A percentile compares a stretch with the other conserved stretches of the same genome.
Conservation (phyloP, 805 yeast species). For the Metschnikowia henanensis region DNA sequence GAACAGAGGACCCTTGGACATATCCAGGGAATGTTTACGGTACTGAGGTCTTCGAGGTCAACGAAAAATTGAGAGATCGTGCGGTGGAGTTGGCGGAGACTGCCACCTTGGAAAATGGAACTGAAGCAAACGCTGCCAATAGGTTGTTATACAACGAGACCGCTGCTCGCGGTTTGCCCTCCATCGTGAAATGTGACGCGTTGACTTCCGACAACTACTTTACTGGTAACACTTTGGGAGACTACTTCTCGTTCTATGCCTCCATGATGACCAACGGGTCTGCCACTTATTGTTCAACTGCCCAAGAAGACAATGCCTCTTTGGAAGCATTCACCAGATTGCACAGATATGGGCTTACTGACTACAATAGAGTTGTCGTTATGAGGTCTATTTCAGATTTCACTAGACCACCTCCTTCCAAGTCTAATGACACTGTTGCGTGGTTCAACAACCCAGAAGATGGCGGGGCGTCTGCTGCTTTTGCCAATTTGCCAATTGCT, state of each 20-base stretch:
- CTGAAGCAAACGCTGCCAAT: conserved; percentile 42
- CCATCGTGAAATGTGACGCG: conserved; percentile 54
- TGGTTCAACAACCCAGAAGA: conserved; percentile 50
- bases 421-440: conserved; percentile 43
- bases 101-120: conserved; percentile 47
- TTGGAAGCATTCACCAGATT: conserved; percentile 59
- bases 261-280: conserved; percentile 55
- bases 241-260: conserved; percentile 50
- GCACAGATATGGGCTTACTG: conserved; percentile 53
- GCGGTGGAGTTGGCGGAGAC: conserved; percentile 52
- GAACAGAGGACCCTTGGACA: conserved; percentile 46
- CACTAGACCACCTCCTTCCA: conserved; percentile 50
- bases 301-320: conserved; percentile 69
- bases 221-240: conserved; percentile 52
- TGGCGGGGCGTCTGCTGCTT: conserved; percentile 52
- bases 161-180: conserved; percentile 52
- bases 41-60: conserved; percentile 63
- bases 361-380: conserved; percentile 55
- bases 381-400: conserved; percentile 65
- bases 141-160: conserved; percentile 48
- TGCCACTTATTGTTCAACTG: conserved; percentile 58
- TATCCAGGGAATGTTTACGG: conserved; percentile 61
- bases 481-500: conserved; percentile 52
- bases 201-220: conserved; percentile 62
- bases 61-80: conserved; percentile 56